phyloP scores from a whole-genome alignment of 208 protist genomes.

The Acanthamoeba lenticulata region DNA sequence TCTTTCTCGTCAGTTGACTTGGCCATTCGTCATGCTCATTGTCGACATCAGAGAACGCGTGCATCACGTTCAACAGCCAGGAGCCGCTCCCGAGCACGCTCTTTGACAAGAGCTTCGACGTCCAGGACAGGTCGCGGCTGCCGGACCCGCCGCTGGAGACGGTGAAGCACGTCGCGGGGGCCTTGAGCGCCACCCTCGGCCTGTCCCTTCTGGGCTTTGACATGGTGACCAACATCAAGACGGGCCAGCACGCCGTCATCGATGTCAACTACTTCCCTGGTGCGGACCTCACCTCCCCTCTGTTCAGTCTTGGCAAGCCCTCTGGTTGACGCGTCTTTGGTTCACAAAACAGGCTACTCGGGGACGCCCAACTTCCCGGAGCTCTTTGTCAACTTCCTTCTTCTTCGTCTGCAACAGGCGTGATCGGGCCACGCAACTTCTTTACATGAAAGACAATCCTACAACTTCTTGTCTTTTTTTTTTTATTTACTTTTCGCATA shows the following conservation, averaged over 20 bases:
- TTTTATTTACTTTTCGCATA: too few species aligned
- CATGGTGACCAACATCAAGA: slow-evolving; percentile 69
- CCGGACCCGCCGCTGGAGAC: slow-evolving; percentile 56
- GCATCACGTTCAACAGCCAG: slow-evolving; percentile 77
- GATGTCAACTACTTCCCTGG: slow-evolving; percentile 80
- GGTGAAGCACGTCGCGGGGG: slow-evolving; percentile 58
- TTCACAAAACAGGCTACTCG: background rate
- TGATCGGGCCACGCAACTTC: too few species aligned
- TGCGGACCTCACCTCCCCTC: background rate
- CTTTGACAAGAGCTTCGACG: slow-evolving; percentile 55
- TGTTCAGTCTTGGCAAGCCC: background rate
- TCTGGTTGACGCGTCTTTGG: too few species aligned
- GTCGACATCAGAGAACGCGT: background rate
- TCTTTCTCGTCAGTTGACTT: too few species aligned
- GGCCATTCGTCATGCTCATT: too few species aligned
- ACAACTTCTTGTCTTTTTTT: too few species aligned
- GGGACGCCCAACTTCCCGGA: slow-evolving; percentile 38
- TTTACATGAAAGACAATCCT: too few species aligned
- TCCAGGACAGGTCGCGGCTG: background rate
- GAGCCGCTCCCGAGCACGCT: slow-evolving; percentile 66
- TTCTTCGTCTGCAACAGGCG: background rate
- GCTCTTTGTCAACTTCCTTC: slow-evolving; percentile 24
- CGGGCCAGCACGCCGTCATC: slow-evolving; percentile 67
- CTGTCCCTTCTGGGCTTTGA: slow-evolving; percentile 76
- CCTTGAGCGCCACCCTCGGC: slow-evolving; percentile 57